Conservation (phyloP, 192 early-diverging fungal species). For the Mortierella alpina region DNA sequence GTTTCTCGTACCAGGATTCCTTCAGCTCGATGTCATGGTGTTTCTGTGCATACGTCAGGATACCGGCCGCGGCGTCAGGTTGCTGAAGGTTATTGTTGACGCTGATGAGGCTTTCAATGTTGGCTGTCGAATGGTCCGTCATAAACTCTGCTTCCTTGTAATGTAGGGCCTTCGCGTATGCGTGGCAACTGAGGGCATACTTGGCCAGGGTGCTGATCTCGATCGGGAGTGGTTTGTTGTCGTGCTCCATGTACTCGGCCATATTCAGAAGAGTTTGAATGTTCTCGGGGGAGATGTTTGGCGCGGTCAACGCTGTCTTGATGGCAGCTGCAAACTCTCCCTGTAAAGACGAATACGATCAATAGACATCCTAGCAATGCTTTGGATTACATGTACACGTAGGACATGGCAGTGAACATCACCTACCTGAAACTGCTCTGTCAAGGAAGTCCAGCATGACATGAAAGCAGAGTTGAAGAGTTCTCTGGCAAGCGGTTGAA, state of each 20-base stretch:
- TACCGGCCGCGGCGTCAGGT: slow-evolving; percentile 95
- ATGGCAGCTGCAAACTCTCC: slow-evolving; percentile 87
- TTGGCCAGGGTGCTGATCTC: slow-evolving; percentile 88
- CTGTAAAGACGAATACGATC: slow-evolving; percentile 10
- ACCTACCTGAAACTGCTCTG: slow-evolving; percentile 81
- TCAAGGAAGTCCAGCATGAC: slow-evolving; percentile 93
- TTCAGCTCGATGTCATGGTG: slow-evolving; percentile 83
- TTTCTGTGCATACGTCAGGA: slow-evolving; percentile 89
- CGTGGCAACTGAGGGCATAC: slow-evolving; percentile 92
- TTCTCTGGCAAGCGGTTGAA: slow-evolving; percentile 84
- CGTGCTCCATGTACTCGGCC: slow-evolving; percentile 99
- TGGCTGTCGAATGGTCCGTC: slow-evolving; percentile 80
- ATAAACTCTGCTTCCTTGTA: slow-evolving; percentile 97
- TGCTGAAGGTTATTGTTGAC: slow-evolving; percentile 96
- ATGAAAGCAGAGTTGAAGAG: slow-evolving; percentile 98
- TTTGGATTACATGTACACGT: neutral
- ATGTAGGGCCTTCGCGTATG: slow-evolving; percentile 96
- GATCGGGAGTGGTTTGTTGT: slow-evolving; percentile 94
- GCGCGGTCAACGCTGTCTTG: slow-evolving; percentile 81
- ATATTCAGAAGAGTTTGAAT: slow-evolving; percentile 90
- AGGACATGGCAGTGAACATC: neutral
- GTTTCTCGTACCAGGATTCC: slow-evolving; percentile 92
- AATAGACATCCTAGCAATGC: neutral
- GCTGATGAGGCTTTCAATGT: slow-evolving; percentile 90
- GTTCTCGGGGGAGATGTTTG: slow-evolving; percentile 89